A percentile compares a stretch with the other conserved stretches of the same genome.
Evolutionary conservation across 768 basidiomycete species (phyloP).

Genomic region (Exsudoporus frostii): DNA sequence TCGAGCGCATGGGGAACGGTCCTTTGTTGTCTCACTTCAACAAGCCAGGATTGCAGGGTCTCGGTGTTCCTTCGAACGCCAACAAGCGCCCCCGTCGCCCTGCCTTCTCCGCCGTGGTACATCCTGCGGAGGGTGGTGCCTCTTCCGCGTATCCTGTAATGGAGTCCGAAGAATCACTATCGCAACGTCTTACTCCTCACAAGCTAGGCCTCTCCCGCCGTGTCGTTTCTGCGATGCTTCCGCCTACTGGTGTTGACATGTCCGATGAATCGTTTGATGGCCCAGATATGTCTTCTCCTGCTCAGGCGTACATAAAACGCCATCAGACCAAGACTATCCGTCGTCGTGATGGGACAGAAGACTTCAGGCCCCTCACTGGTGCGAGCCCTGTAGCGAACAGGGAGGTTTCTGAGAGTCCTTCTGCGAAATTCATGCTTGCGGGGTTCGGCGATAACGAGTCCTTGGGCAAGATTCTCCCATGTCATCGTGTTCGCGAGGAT

Average conservation of each 20-base stretch:
- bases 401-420: constrained; percentile 53
- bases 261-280: constrained; percentile 53
- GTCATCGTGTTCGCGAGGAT: constrained; percentile 91
- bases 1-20: constrained; percentile 40
- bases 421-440: constrained; percentile 50
- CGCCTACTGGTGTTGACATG: constrained; percentile 40
- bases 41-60: constrained; percentile 54
- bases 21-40: constrained; percentile 37
- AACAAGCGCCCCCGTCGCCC: constrained; percentile 64
- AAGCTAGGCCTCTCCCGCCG: constrained; percentile 56
- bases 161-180: constrained; percentile 27
- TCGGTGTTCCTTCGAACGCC: constrained; percentile 50
- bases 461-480: constrained; percentile 89
- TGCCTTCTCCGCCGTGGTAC: constrained; percentile 60
- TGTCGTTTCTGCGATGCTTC: constrained; percentile 72
- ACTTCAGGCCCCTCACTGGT: constrained; percentile 72
- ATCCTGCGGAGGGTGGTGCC: constrained; percentile 39
- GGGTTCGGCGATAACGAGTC: constrained; percentile 94
- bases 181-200: constrained; percentile 22
- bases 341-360: constrained; percentile 78
- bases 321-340: constrained; percentile 76
- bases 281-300: constrained; percentile 74
- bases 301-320: constrained; percentile 75
- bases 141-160: constrained; percentile 45
- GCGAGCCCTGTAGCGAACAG: constrained; percentile 48